These are phyloP conservation scores for Monosporascus sp. DNA, from an alignment of 2,329 filamentous ascomycete species.

Conservation along the genomic window DNA sequence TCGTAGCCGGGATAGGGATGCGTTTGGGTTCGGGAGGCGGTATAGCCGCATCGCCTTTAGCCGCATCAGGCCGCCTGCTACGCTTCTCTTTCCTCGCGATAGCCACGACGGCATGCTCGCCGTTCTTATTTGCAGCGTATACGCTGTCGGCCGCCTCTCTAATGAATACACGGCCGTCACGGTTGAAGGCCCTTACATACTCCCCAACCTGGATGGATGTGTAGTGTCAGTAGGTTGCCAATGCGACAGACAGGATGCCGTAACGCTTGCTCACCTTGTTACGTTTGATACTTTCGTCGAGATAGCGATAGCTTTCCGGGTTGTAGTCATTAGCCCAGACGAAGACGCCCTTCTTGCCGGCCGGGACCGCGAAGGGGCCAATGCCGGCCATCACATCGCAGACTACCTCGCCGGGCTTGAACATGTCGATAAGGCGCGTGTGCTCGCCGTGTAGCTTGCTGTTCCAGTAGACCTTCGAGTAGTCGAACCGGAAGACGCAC, in stretches of 20 bases:
- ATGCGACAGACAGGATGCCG: not conserved
- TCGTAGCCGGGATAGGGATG: slow-evolving; percentile 62
- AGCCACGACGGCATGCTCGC: slow-evolving; percentile 50
- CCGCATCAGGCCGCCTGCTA: slow-evolving; percentile 17
- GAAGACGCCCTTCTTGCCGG: slow-evolving; percentile 83
- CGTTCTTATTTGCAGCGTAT: slow-evolving; percentile 42
- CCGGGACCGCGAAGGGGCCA: slow-evolving; percentile 88
- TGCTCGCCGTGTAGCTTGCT: slow-evolving; percentile 87
- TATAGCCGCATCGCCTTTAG: slow-evolving; percentile 25
- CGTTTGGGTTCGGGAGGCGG: slow-evolving; percentile 30
- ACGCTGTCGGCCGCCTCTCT: slow-evolving; percentile 59
- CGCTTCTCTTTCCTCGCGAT: slow-evolving; percentile 43
- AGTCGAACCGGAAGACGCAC: slow-evolving; percentile 90
- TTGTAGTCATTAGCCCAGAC: slow-evolving; percentile 98
- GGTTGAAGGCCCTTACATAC: slow-evolving; percentile 75
- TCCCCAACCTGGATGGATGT: slow-evolving; percentile 42
- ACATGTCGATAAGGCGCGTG: slow-evolving; percentile 68
- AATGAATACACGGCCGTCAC: slow-evolving; percentile 80
- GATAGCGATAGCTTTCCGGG: slow-evolving; percentile 73
- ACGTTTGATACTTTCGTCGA: slow-evolving; percentile 62
- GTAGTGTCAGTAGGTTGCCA: slow-evolving; percentile 3
- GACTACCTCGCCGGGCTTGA: slow-evolving; percentile 80
- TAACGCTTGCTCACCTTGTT: slow-evolving; percentile 63
- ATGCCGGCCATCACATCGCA: slow-evolving; percentile 98
- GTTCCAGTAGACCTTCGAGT: slow-evolving; percentile 98